Percentiles rank a stretch among this genome's conserved stretches.
Evolutionary conservation across 352 stramenopile species (phyloP).

Genomic region (Plasmopara viticola): DNA sequence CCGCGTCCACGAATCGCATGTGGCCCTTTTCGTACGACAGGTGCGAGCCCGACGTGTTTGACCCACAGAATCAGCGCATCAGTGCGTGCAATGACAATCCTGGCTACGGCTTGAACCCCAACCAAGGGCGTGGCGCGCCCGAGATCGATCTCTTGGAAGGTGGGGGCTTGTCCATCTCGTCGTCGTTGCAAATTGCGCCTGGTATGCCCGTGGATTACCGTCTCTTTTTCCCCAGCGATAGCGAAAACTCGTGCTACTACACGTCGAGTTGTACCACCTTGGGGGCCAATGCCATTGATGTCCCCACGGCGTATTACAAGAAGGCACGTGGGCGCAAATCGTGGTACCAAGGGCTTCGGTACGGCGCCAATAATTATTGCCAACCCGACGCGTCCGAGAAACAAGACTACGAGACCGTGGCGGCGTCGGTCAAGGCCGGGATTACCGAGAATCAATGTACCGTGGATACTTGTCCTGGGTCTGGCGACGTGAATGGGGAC

Average conservation of each 20-base stretch:
- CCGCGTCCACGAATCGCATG: constrained; percentile 89
- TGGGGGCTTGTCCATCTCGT: constrained; percentile 72
- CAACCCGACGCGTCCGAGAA: constrained; percentile 17
- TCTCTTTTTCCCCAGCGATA: constrained; percentile 37
- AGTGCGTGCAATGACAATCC: constrained; percentile 86
- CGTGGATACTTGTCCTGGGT: constrained; percentile 37
- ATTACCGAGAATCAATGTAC: constrained; percentile 49
- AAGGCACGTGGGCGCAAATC: constrained; percentile 39
- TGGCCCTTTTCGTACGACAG: constrained; percentile 95
- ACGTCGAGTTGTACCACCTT: constrained; percentile 36
- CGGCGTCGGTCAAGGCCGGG: constrained; percentile 34
- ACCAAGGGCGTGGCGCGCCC: constrained; percentile 82
- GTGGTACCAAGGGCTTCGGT: constrained; percentile 64
- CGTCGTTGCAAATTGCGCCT: constrained; percentile 84
- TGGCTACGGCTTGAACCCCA: constrained; percentile 86
- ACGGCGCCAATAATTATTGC: constrained; percentile 56
- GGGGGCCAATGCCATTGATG: constrained; percentile 41
- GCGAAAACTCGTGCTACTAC: constrained; percentile 36
- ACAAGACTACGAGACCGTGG: constrained; percentile 43
- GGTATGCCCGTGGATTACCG: constrained; percentile 59
- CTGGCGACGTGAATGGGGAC: constrained; percentile 43
- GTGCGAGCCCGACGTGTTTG: constrained; percentile 71
- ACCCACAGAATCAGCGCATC: constrained; percentile 57
- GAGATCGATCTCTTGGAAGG: constrained; percentile 95
- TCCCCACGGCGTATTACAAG: constrained; percentile 39